phyloP scores from a whole-genome alignment of 345 rosid species.

The Ailanthus altissimus region DNA sequence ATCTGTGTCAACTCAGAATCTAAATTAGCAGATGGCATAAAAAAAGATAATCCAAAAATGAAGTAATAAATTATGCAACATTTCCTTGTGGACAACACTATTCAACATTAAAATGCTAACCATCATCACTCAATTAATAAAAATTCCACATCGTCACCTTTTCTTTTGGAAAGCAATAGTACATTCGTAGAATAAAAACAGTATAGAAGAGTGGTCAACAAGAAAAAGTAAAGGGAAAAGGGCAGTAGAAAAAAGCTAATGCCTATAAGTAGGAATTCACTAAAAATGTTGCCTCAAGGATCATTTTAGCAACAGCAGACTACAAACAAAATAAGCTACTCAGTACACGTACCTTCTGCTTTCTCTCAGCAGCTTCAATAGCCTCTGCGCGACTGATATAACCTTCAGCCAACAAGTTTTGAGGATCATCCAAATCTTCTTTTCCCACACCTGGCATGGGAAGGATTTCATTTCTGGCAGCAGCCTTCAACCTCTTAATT shows the following conservation, averaged over 20 bases:
- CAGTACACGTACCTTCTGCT: slow-evolving; percentile 48
- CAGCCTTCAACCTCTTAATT: slow-evolving; percentile 71
- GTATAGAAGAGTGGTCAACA: too few relatives aligned
- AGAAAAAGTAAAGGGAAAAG: neutral
- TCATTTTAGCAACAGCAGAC: neutral
- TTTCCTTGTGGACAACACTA: neutral
- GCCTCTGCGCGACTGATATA: slow-evolving; percentile 73
- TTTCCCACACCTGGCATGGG: slow-evolving; percentile 79
- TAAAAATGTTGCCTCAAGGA: neutral
- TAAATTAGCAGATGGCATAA: neutral
- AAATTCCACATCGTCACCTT: neutral
- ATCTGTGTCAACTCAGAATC: slow-evolving; percentile 44
- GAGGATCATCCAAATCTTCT: slow-evolving; percentile 79
- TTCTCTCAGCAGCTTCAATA: slow-evolving; percentile 65
- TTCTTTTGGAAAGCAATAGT: too few relatives aligned
- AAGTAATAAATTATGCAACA: neutral
- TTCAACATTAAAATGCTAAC: neutral
- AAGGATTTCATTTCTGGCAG: slow-evolving; percentile 74
- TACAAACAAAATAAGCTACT: neutral
- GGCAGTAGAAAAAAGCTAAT: neutral
- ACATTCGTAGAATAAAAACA: neutral
- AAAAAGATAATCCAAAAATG: neutral
- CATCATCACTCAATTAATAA: neutral
- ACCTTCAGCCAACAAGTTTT: slow-evolving; percentile 69
- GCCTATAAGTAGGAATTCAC: neutral